Conservation (phyloP, 2,329 filamentous ascomycete species). For the Fusarium lateritium region DNA sequence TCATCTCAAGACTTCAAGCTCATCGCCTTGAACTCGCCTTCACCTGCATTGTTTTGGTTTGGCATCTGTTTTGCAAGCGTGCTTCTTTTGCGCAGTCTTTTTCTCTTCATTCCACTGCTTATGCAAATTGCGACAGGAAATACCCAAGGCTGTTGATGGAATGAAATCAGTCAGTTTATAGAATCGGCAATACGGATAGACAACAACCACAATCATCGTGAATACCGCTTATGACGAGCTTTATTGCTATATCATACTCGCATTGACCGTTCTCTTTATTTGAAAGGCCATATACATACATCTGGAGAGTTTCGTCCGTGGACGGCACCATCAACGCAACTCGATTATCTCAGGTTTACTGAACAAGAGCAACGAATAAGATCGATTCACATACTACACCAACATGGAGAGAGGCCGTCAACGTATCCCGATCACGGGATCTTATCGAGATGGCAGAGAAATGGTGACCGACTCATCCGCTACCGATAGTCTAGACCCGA, state of each 20-base stretch:
- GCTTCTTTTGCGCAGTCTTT: neutral
- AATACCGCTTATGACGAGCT: neutral
- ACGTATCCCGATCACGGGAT: conserved; percentile 18
- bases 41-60: neutral
- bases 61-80: neutral
- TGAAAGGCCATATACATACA: neutral
- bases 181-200: conserved; percentile 1
- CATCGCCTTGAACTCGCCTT: neutral
- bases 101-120: neutral
- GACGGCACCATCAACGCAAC: neutral
- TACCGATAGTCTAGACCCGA: conserved; percentile 39
- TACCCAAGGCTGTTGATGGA: neutral
- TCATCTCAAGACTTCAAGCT: conserved; percentile 7
- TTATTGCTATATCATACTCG: neutral
- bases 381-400: neutral
- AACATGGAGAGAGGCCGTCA: conserved; percentile 21
- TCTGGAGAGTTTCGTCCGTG: neutral
- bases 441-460: conserved; percentile 17
- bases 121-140: neutral
- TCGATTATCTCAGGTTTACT: neutral
- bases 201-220: conserved; percentile 1
- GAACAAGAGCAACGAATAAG: neutral
- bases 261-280: neutral
- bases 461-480: conserved; percentile 13
- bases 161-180: conserved; percentile 16